Percentiles rank a stretch among this genome's conserved stretches.
Evolutionary conservation across 2,329 filamentous ascomycete genomes (phyloP).

Genomic region (Bipolaris bicolor): DNA sequence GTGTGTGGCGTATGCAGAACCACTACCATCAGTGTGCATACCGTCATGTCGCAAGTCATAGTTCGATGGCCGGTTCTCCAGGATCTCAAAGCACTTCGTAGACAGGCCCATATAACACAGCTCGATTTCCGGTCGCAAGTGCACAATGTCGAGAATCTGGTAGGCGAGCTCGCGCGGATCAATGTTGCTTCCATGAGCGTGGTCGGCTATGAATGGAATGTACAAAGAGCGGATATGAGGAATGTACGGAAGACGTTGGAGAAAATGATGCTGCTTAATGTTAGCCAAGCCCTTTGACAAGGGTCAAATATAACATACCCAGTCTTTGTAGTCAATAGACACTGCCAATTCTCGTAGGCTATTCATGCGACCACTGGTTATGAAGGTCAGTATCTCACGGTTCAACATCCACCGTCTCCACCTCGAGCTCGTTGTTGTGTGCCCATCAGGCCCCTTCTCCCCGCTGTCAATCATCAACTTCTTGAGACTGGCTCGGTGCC

Average conservation of each 20-base stretch:
- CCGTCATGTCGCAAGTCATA: conserved; percentile 45
- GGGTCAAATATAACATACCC: conserved; percentile 62
- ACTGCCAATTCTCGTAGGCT: conserved; percentile 74
- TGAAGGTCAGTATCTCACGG: conserved; percentile 71
- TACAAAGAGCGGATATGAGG: conserved; percentile 74
- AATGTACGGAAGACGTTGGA: conserved; percentile 74
- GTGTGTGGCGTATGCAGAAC: conserved; percentile 33
- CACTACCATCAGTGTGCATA: conserved; percentile 31
- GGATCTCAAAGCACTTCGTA: conserved; percentile 81
- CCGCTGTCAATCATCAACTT: conserved; percentile 78
- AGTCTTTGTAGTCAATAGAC: conserved; percentile 75
- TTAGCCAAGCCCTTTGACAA: conserved; percentile 11
- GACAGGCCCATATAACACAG: conserved; percentile 78
- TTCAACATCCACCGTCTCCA: conserved; percentile 76
- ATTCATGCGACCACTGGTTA: conserved; percentile 78
- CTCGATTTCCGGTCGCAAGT: conserved; percentile 75
- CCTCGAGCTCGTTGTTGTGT: conserved; percentile 48
- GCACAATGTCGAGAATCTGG: conserved; percentile 79
- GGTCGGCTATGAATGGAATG: conserved; percentile 70
- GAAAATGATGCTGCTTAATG: conserved; percentile 70
- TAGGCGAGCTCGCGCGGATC: conserved; percentile 74
- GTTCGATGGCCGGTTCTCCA: conserved; percentile 65
- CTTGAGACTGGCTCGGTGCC: conserved; percentile 73
- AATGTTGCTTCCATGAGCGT: conserved; percentile 60
- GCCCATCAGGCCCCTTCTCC: conserved; percentile 57